Base-by-base conservation (phyloP, 2,329 filamentous ascomycete genomes). In the Coleophoma crateriformis region DNA sequence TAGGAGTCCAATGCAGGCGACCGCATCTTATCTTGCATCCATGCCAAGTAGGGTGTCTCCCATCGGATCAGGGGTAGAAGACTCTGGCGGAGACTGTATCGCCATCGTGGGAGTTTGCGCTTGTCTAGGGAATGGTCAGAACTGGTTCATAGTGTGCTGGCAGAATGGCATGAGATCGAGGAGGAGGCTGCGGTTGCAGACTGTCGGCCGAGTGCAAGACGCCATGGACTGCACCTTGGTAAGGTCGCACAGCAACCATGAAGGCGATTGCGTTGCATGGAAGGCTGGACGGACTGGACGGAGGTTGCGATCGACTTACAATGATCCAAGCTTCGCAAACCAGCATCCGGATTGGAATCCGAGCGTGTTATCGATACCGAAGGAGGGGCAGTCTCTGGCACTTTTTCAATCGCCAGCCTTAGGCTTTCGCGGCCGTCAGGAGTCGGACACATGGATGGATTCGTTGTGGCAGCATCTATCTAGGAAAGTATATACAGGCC, bases 11-110 rank as follows among this genome's bases (percentile, higher is more conserved):
- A 84, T 8, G 87, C 79, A 1, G 90, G 89, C 17, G 88, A 86
- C 62, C 92, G 87, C 66, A 92, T 70, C 65, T 76, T 82, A 58
- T 85, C 79, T 76, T 99, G 94, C 64, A 96, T 73, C 72, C 81
- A 85, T 50, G 92, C 92, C 15, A 99, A 83, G 69, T 95, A 94
- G 1, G 91, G 92, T 32, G 94, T 99, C 73, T 99, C 94, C 85
- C 86, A 91, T 66, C 94, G 85, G 49, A 97, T 84, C 51, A 97
- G 77, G 54, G 92, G 92, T 51, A 99, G 84, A 51, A 92, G 76
- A 60, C 74, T 75, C 67, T 95, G 86, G 66, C 94, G 89, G 59
- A 96, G 71, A 54, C 75, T 73, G 72, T 96, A 96, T 61, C 94
- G 85, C 94, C 94, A 97, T 78, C 70, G 69, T 48, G 94, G 91